These are phyloP conservation scores for Hamamelis virginiana DNA, from an alignment of 164 flowering plant species.

Conservation along the genomic window DNA sequence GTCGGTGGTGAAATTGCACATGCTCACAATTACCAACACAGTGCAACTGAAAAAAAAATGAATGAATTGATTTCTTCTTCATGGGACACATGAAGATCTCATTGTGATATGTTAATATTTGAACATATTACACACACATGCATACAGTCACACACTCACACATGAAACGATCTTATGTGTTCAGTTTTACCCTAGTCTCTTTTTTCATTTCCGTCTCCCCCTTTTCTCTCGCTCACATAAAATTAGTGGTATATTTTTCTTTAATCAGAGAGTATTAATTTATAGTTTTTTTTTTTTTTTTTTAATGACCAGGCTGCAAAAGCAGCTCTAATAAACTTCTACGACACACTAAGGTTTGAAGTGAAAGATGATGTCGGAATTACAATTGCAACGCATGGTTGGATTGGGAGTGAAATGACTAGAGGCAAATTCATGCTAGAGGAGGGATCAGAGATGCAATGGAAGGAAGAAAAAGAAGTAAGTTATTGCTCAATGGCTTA, in stretches of 20 bases:
- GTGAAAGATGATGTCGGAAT: conserved; percentile 73
- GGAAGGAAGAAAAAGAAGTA: conserved; percentile 94
- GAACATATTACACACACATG: no score
- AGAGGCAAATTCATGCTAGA: conserved; percentile 77
- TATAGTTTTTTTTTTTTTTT: neutral
- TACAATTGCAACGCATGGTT: conserved; percentile 90
- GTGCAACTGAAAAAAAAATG: no score
- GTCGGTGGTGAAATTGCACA: no score
- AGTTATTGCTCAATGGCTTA: conserved; percentile 11
- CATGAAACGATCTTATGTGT: no score
- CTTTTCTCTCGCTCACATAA: no score
- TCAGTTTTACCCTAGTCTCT: no score
- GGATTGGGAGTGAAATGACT: conserved; percentile 83
- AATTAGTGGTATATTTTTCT: neutral
- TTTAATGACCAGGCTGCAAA: conserved; percentile 67
- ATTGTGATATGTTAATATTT: no score
- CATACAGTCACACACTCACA: no score
- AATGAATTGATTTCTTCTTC: no score
- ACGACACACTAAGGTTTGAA: conserved; percentile 81
- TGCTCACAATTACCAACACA: no score
- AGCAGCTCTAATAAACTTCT: conserved; percentile 83
- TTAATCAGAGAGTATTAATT: neutral
- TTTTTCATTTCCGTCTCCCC: no score
- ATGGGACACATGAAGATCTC: no score
- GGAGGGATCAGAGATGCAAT: conserved; percentile 87